Evolutionary conservation across 208 protist genomes (phyloP).

Genomic region (Leishmania braziliensis): DNA sequence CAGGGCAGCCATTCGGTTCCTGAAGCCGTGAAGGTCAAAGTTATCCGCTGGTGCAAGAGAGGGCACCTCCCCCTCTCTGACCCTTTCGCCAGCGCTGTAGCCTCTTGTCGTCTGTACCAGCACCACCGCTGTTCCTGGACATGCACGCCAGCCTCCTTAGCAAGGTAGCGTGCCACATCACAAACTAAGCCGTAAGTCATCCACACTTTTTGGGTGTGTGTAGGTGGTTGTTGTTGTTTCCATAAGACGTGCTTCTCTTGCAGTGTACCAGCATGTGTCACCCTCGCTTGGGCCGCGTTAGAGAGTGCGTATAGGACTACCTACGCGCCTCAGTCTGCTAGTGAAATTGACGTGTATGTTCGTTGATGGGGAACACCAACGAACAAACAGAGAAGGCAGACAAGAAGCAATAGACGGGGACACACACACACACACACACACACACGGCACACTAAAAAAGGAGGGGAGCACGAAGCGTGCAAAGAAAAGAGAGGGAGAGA

Average conservation of each 20-base stretch:
- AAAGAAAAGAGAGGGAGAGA: not conserved
- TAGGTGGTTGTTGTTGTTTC: not conserved
- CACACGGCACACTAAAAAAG: not conserved
- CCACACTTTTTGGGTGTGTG: too few species aligned
- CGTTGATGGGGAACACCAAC: not conserved
- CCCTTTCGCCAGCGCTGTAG: not conserved
- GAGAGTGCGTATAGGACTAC: not conserved
- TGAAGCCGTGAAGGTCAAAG: not conserved
- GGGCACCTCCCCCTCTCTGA: too few species aligned
- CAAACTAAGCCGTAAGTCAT: not conserved
- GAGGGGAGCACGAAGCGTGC: not conserved
- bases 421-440: not conserved
- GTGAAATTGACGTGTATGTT: not conserved
- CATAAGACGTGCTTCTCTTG: not conserved
- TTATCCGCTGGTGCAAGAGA: not conserved
- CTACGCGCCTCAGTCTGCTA: not conserved
- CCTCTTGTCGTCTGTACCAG: not conserved
- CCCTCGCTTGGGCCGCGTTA: not conserved
- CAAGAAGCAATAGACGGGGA: not conserved
- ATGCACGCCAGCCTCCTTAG: not conserved
- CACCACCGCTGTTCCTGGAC: not conserved
- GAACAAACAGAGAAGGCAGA: not conserved
- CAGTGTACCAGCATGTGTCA: not conserved
- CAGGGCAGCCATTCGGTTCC: not conserved
- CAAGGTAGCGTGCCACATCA: not conserved